Conservation (phyloP, 768 basidiomycete species). For the Crucibulum laeve region DNA sequence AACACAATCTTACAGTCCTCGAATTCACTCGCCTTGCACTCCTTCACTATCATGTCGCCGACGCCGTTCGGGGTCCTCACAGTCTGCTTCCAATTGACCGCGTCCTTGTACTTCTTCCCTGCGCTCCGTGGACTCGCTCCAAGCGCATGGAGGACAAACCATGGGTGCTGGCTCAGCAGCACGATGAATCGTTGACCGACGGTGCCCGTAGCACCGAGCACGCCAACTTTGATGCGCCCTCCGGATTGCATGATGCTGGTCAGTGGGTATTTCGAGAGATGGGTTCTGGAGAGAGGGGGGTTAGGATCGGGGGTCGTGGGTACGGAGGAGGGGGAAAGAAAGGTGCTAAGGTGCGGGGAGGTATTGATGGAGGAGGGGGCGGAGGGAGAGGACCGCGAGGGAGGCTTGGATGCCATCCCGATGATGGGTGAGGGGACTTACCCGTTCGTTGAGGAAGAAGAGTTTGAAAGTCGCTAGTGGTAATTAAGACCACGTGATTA, state of each 20-base stretch:
- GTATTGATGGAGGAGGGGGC: no score
- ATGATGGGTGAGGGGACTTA: no score
- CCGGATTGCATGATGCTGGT: conserved; percentile 28
- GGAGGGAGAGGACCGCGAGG: no score
- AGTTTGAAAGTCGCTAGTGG: no score
- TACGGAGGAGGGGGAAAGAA: no score
- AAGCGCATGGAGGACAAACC: conserved; percentile 81
- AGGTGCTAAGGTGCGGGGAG: no score
- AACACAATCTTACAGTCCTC: conserved; percentile 83
- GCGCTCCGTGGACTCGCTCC: conserved; percentile 89
- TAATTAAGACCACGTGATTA: no score
- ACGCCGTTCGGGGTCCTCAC: conserved; percentile 67
- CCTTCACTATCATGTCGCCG: conserved; percentile 58
- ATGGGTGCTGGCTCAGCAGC: conserved; percentile 84
- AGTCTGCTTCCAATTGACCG: conserved; percentile 85
- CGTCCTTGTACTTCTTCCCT: conserved; percentile 72
- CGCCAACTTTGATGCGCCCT: conserved; percentile 48
- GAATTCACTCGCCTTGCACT: conserved; percentile 78
- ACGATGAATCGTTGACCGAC: conserved; percentile 95
- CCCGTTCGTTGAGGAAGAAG: no score
- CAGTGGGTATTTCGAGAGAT: conserved; percentile 26
- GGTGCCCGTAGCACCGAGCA: conserved; percentile 88
- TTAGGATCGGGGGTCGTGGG: no score
- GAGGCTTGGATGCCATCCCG: no score
- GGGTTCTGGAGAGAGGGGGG: conserved; percentile 17